Base-by-base conservation (phyloP, 306 rosid genomes). In the Cajanus cajan region DNA sequence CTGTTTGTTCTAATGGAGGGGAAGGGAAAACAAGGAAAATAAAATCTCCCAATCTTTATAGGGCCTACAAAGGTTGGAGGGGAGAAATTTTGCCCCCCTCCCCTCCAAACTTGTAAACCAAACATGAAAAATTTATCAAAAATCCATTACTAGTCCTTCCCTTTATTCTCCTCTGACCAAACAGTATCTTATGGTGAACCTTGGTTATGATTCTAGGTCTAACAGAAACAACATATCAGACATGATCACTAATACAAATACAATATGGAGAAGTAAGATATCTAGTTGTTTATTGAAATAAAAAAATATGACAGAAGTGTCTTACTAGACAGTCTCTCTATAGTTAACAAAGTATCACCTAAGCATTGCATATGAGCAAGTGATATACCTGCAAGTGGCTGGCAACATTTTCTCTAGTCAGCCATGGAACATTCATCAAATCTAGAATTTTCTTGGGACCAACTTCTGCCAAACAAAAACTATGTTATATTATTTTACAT, bases 401-500 rank as follows among this genome's bases (percentile, higher is more conserved):
- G 44, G 98, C 97, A 58, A 93, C 97, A 44, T 93, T 90, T 81
- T 93, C 98, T 74, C 98, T 85, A 6, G 90, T 88, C 71, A 93
- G 69, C 97, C 94, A 80, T 0, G 93, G 90, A 65, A 93, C 97
- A 63, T 87, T 93, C 98, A 93, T 93, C 83, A 93, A 82, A 77
- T 93, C 97, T 8, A 93, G 96, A 54, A 93, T 93, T 82, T 88
- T 93, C 82, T 93, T 93, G 43, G 98, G 98, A 54, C 98, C 98
- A 77, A 87, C 98, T 83, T 91, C 98, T 93, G 94, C 87, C 78
- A 91, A 85, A 84, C 65, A 77, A 80, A 87, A 86, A 79, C 72
- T 58, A 77, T 86, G 81, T 88, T 74, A 88, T 74, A 78, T 74
- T 57, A 62, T 75, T 69, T 28, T 36, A 15, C 77, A 43, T 74